Base-by-base conservation (phyloP, 2,329 filamentous ascomycete genomes). In the Trichoderma hamatum region DNA sequence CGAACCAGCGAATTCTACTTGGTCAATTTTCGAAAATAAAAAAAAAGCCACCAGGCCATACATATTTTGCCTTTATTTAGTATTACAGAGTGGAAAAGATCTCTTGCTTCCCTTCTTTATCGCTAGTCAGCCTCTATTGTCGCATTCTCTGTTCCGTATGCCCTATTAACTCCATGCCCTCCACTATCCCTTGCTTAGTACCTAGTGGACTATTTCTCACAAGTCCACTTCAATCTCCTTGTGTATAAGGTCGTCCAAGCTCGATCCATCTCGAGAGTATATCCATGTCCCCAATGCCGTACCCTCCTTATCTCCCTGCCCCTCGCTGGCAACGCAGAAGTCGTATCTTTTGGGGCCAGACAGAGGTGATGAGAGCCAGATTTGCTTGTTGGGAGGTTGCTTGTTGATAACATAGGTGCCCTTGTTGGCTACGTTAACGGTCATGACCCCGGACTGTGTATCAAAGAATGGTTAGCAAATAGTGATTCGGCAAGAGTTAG, bases 331-430 rank as follows among this genome's bases (percentile, higher is more conserved):
- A 62, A 94, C 79, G 67, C 97, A 91, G 87, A 92, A 99, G 80
- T 98, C 94, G 82, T 91, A 99, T 69, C 95, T 90, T 82, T 97
- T 97, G 16, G 96, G 96, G 0, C 96, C 96, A 6, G 92, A 94
- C 66, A 93, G 84, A 4, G 96, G 96, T 54, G 93, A 97, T 46
- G 93, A 96, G 56, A 98, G 88, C 96, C 96, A 99, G 77, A 99
- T 97, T 78, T 92, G 96, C 84, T 94, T 96, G 85, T 97, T 98
- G 24, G 95, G 94, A 0, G 96, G 96, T 80, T 99, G 96, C 81
- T 99, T 99, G 87, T 99, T 99, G 82, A 99, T 87, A 70, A 99
- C 92, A 78, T 96, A 99, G 34, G 89, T 95, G 71, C 94, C 94
- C 62, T 88, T 84, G 14, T 85, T 83, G 1, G 89, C 88, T 74